Evolutionary conservation across 306 rosid genomes (phyloP), one percentile per base, ranked within the genome.

Genomic region (Arachis stenosperma): DNA sequence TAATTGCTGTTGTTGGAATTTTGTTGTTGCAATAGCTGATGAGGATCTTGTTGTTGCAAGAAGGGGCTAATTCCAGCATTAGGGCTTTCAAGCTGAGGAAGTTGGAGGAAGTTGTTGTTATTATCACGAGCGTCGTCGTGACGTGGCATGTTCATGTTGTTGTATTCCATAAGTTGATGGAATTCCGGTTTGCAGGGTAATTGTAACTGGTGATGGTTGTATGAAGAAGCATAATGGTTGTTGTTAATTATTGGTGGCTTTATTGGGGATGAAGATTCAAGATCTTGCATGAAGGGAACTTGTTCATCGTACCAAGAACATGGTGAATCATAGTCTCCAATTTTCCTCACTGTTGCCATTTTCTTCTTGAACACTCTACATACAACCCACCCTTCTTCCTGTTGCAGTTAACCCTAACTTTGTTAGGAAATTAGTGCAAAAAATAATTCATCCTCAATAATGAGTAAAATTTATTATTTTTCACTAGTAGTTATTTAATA

Each of bases 301-400:
- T 84, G 95, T 15, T 90, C 98, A 22, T 22, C 27, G 27, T 22
- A 22, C 27, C 27, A 22, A 22, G 27, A 22, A 22, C 27, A 22
- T 22, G 27, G 27, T 22, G 27, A 22, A 9, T 84, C 90, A 22
- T 83, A 88, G 8, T 90, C 93, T 1, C 86, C 89, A 22, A 22
- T 22, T 22, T 22, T 22, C 27, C 27, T 22, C 72, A 88, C 6
- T 22, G 68, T 82, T 92, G 48, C 87, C 83, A 87, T 59, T 66
- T 88, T 13, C 81, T 90, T 92, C 87, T 84, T 92, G 86, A 90
- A 90, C 66, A 85, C 96, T 83, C 88, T 86, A 39, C 98, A 90
- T 10, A 87, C 98, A 72, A 77, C 96, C 96, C 98, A 92, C 11
- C 94, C 96, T 88, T 90, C 96, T 83, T 90, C 89, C 86, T 85